phyloP scores from a whole-genome alignment of 164 flowering plant genomes.

The Stephania yunnanensis region DNA sequence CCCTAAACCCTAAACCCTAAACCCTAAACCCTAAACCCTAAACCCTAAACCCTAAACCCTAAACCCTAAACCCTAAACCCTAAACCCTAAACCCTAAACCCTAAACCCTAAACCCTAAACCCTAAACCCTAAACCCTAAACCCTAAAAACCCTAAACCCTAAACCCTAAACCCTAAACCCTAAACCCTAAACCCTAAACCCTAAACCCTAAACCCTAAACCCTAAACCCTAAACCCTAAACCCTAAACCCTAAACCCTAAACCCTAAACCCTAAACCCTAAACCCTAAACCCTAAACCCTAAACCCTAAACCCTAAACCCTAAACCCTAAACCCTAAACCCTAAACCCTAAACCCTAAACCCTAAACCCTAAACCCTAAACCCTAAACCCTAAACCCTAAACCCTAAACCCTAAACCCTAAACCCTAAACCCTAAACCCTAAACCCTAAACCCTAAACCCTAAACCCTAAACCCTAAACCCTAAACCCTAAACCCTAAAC shows the following conservation, averaged over 20 bases:
- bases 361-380: constrained; percentile 4
- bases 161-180: too few species aligned
- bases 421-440: constrained; percentile 5
- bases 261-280: constrained; percentile 7
- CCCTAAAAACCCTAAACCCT: too few species aligned
- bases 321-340: constrained; percentile 4
- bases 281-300: constrained; percentile 7
- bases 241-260: constrained; percentile 7
- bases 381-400: constrained; percentile 7
- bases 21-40: too few species aligned
- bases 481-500: constrained; percentile 6
- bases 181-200: constrained; percentile 1
- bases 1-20: too few species aligned
- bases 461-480: constrained; percentile 2
- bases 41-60: too few species aligned
- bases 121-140: too few species aligned
- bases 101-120: too few species aligned
- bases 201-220: neutral
- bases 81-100: too few species aligned
- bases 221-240: neutral
- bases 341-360: neutral
- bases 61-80: too few species aligned
- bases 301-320: constrained; percentile 3
- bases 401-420: constrained; percentile 4
- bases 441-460: constrained; percentile 5